These are phyloP conservation scores for Trichomonas tenax DNA, from an alignment of 208 protist species.

Conservation along the genomic window DNA sequence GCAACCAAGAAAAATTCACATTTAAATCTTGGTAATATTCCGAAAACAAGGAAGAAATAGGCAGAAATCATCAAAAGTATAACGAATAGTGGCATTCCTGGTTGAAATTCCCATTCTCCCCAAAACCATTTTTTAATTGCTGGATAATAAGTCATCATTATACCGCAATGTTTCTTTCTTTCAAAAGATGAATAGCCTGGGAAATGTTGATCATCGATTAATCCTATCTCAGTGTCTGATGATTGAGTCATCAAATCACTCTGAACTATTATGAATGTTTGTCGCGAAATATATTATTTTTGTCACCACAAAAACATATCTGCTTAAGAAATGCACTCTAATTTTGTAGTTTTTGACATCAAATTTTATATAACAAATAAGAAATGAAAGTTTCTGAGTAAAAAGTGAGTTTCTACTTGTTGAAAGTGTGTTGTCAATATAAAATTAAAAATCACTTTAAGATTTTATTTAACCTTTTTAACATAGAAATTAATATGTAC, in stretches of 20 bases:
- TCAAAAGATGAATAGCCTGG: background rate
- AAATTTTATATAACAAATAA: too few species aligned
- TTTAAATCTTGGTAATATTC: background rate
- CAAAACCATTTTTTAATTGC: background rate
- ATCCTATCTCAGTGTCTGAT: background rate
- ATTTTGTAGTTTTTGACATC: too few species aligned
- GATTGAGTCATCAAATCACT: background rate
- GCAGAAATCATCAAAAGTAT: background rate
- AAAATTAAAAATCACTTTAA: too few species aligned
- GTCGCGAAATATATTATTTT: too few species aligned
- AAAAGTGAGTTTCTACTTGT: too few species aligned
- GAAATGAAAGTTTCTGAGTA: too few species aligned
- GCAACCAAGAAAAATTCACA: background rate
- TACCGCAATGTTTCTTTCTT: background rate
- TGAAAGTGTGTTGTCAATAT: too few species aligned
- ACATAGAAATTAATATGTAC: too few species aligned
- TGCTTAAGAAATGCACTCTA: too few species aligned
- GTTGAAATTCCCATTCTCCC: background rate
- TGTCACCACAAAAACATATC: too few species aligned
- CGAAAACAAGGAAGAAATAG: background rate
- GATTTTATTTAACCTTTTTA: too few species aligned
- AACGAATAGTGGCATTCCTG: background rate
- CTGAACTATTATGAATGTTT: too few species aligned
- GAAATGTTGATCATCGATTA: background rate
- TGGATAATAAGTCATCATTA: background rate